A percentile compares a stretch with the other conserved stretches of the same genome.
Conservation (phyloP, 2,329 filamentous ascomycete species). For the Nannizziopsis barbatae region DNA sequence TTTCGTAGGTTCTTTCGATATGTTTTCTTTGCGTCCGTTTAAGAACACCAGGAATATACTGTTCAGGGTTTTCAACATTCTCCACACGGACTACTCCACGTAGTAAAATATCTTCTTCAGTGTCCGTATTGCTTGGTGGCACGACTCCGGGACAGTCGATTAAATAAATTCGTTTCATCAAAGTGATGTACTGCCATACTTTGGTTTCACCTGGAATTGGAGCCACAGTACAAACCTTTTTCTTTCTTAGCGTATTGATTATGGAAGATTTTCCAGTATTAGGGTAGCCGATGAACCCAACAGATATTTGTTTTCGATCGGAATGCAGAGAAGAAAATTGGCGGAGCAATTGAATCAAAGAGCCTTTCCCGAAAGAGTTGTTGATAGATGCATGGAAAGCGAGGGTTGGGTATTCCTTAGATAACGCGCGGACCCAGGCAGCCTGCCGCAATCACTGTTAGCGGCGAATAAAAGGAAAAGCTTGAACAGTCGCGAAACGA, state of each 20-base stretch:
- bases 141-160: conserved; percentile 97
- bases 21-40: conserved; percentile 72
- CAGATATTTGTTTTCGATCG: conserved; percentile 86
- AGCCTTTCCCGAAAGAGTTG: conserved; percentile 94
- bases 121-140: conserved; percentile 73
- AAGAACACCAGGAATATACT: conserved; percentile 81
- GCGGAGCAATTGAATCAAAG: conserved; percentile 76
- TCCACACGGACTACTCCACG: conserved; percentile 88
- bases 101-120: conserved; percentile 75
- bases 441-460: conserved; percentile 49
- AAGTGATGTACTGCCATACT: conserved; percentile 92
- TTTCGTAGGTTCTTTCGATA: conserved; percentile 82
- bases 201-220: conserved; percentile 96
- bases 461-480: conserved; percentile 10
- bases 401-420: conserved; percentile 83
- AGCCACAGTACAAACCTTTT: conserved; percentile 86
- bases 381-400: conserved; percentile 92
- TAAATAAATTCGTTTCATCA: conserved; percentile 89
- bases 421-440: conserved; percentile 78
- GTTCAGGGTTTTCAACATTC: conserved; percentile 90
- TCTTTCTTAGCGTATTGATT: conserved; percentile 90
- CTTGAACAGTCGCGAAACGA: conserved; percentile 22
- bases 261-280: conserved; percentile 95
- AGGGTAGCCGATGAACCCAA: conserved; percentile 79
- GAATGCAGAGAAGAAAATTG: conserved; percentile 87